phyloP scores from a whole-genome alignment of 2,329 filamentous ascomycete genomes.

The Tolypocladium nubicola region DNA sequence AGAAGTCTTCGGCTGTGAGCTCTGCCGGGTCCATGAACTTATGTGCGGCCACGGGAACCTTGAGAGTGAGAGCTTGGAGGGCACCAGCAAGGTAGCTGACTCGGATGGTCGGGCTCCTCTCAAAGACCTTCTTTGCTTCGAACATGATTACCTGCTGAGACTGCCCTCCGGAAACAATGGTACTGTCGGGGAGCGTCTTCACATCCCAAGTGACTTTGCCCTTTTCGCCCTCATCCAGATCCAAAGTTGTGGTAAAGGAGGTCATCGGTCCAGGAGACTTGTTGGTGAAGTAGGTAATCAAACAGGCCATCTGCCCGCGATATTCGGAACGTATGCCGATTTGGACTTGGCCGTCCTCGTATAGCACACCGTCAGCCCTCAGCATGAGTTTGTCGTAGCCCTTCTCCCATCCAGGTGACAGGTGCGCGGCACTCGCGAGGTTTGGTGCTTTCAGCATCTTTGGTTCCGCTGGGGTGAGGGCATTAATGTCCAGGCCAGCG shows the following conservation, averaged over 20 bases:
- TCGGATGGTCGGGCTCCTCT: conserved; percentile 78
- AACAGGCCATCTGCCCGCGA: conserved; percentile 84
- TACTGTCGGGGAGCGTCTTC: conserved; percentile 79
- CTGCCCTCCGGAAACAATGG: conserved; percentile 63
- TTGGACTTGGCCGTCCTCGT: conserved; percentile 91
- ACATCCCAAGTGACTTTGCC: conserved; percentile 69
- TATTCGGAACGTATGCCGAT: conserved; percentile 90
- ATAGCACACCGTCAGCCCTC: conserved; percentile 74
- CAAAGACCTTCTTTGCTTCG: conserved; percentile 72
- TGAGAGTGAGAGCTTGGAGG: conserved; percentile 82
- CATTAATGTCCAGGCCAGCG: conserved; percentile 69
- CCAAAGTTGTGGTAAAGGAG: conserved; percentile 89
- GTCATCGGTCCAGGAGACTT: conserved; percentile 77
- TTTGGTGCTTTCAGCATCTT: conserved; percentile 63
- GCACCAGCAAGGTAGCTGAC: conserved; percentile 92
- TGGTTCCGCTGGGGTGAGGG: conserved; percentile 42
- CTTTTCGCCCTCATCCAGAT: conserved; percentile 61
- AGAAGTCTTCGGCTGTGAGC: conserved; percentile 84
- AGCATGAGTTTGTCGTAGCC: conserved; percentile 80
- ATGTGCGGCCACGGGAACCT: conserved; percentile 78
- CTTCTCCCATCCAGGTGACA: conserved; percentile 89
- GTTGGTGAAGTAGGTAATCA: conserved; percentile 95
- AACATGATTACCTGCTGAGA: conserved; percentile 94
- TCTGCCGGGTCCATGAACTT: conserved; percentile 96
- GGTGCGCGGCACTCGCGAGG: conserved; percentile 79